Evolutionary conservation across 2,329 filamentous ascomycete species (phyloP).

Genomic region (Hypomyces rosellus): DNA sequence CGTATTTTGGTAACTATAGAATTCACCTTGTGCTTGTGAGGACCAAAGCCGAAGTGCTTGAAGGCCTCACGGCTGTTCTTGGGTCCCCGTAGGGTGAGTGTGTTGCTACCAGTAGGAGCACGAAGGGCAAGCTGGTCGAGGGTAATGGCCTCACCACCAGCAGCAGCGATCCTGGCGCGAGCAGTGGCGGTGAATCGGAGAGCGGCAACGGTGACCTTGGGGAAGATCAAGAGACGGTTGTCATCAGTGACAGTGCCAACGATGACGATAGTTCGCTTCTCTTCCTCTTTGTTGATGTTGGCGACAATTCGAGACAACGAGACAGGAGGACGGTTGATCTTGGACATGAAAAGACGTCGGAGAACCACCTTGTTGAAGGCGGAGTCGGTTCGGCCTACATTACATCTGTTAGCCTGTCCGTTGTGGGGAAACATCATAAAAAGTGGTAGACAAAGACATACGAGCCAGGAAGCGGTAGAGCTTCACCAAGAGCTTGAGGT

Average conservation of each 20-base stretch:
- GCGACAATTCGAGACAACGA: slow-evolving; percentile 84
- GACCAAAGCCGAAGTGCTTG: slow-evolving; percentile 99
- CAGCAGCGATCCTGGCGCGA: slow-evolving; percentile 85
- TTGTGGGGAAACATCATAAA: background rate
- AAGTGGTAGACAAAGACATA: slow-evolving; percentile 46
- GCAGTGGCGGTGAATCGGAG: slow-evolving; percentile 96
- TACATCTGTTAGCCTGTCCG: background rate
- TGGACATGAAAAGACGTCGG: slow-evolving; percentile 95
- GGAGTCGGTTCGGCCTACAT: slow-evolving; percentile 82
- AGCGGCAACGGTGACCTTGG: slow-evolving; percentile 90
- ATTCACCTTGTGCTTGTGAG: slow-evolving; percentile 91
- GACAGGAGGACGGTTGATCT: slow-evolving; percentile 94
- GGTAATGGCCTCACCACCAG: slow-evolving; percentile 91
- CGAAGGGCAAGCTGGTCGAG: slow-evolving; percentile 95
- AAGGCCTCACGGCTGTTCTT: slow-evolving; percentile 97
- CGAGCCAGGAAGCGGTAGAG: slow-evolving; percentile 94
- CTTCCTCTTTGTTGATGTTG: slow-evolving; percentile 59
- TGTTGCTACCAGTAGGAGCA: slow-evolving; percentile 94
- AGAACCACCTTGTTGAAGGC: slow-evolving; percentile 99
- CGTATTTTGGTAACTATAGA: background rate
- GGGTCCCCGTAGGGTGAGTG: slow-evolving; percentile 90
- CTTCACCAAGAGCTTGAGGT: slow-evolving; percentile 96
- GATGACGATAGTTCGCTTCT: slow-evolving; percentile 85
- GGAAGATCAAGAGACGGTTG: slow-evolving; percentile 83
- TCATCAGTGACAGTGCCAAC: slow-evolving; percentile 97